Evolutionary conservation across 208 protist species (phyloP), one percentile per base, ranked within the genome.

Genomic region (Leishmania turanica): DNA sequence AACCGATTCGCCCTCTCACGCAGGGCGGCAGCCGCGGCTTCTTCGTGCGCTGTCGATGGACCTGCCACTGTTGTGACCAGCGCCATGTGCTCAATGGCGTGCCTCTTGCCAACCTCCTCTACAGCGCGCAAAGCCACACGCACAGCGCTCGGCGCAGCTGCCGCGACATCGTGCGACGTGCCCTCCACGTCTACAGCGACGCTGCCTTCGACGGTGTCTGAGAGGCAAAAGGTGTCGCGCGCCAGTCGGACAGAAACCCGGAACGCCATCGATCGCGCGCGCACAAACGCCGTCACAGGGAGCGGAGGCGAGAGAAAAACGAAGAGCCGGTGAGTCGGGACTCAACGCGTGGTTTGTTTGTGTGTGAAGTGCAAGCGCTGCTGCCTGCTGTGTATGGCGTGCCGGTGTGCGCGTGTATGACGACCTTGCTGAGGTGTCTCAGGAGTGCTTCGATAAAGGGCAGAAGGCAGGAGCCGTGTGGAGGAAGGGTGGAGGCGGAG

Each of bases 61-160:
- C 54, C 69, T 11, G 27, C 11, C 37, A 79, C 62, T 27, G 66
- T 79, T 21, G 24, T n/a, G 9, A 78, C 21, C 3, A 75, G 37
- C 13, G 31, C 47, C 34, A 79, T 31, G 56, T 72, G 51, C 15
- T 78, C 27, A 24, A 78, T 19, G 3, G 17, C 17, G 64, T n/a
- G 27, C 37, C 5, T 27, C 34, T 49, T 49, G 47, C 75, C 68
- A 49, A 19, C 47, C 2, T 49, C 54, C 75, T 79, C 73, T 24
- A 73, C 80, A 27, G 74, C 73, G 49, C 54, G 37, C 24, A 84
- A 24, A 19, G 79, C 53, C 74, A 79, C 37, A 45, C 66, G 80
- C 73, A 75, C 80, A 24, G 79, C 56, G 7, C 53, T 58, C 1
- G 53, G 65, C 3, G 19, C 42, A 8, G 31, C 53, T 24, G 65